Conservation (phyloP, 306 rosid genomes). For the Elaeagnus macrophylla region DNA sequence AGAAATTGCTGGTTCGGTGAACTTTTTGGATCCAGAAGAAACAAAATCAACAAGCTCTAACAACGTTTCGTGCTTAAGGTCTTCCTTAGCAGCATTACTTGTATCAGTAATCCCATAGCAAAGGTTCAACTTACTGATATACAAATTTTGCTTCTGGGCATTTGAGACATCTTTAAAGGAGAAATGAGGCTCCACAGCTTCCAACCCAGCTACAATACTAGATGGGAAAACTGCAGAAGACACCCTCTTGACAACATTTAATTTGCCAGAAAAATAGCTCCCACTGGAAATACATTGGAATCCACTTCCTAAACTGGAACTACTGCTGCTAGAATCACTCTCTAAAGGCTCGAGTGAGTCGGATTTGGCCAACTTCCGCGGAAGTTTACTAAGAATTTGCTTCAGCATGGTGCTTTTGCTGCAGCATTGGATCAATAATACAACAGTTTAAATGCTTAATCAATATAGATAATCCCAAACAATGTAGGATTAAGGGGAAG, state of each 20-base stretch:
- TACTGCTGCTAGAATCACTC: slow-evolving; percentile 54
- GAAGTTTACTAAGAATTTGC: slow-evolving; percentile 84
- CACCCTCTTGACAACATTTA: slow-evolving; percentile 89
- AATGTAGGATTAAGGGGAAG: too few species aligned
- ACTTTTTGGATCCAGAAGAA: slow-evolving; percentile 83
- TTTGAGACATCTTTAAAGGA: slow-evolving; percentile 92
- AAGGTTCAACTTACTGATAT: slow-evolving; percentile 75
- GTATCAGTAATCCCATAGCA: slow-evolving; percentile 70
- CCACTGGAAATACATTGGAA: slow-evolving; percentile 96
- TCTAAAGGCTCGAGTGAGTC: slow-evolving; percentile 54
- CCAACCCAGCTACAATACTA: slow-evolving; percentile 64
- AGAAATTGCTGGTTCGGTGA: slow-evolving; percentile 70
- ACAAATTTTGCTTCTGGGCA: slow-evolving; percentile 76
- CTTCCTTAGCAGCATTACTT: slow-evolving; percentile 69
- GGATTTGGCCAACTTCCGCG: slow-evolving; percentile 59
- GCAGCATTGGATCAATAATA: slow-evolving; percentile 28
- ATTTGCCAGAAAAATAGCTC: slow-evolving; percentile 80
- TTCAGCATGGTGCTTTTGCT: slow-evolving; percentile 64
- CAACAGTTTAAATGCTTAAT: slow-evolving; percentile 6
- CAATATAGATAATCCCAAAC: background rate
- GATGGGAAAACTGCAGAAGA: slow-evolving; percentile 97
- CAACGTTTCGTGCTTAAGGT: slow-evolving; percentile 69
- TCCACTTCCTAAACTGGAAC: slow-evolving; percentile 59
- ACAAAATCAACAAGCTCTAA: slow-evolving; percentile 82
- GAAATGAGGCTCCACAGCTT: slow-evolving; percentile 74